Evolutionary conservation across 2,329 filamentous ascomycete species (phyloP).

Genomic region (Monosporascus sp.): DNA sequence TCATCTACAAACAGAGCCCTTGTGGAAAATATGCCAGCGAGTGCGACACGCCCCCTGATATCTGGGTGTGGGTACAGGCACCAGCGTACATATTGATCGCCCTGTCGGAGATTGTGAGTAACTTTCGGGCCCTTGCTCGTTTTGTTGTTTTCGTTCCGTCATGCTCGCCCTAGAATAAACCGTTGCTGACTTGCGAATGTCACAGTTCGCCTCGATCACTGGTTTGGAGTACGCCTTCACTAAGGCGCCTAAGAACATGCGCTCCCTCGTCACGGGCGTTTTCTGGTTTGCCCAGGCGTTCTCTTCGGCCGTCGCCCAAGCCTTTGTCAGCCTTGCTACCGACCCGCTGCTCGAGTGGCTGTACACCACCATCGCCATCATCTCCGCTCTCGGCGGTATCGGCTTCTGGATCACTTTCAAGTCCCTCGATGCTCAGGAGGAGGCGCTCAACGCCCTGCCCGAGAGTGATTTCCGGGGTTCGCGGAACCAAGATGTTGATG

Average conservation of each 20-base stretch:
- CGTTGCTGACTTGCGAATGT: no score
- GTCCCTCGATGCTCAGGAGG: slow-evolving; percentile 62
- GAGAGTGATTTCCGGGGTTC: not conserved
- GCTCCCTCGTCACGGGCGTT: slow-evolving; percentile 63
- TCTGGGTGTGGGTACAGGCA: slow-evolving; percentile 58
- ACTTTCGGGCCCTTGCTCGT: no score
- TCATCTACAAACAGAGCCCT: slow-evolving; percentile 57
- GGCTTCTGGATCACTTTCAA: slow-evolving; percentile 66
- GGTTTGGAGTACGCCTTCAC: slow-evolving; percentile 71
- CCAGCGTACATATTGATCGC: slow-evolving; percentile 44
- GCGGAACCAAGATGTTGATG: not conserved
- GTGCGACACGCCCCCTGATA: slow-evolving; percentile 18
- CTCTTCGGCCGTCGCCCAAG: slow-evolving; percentile 62
- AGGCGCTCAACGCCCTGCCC: slow-evolving; percentile 50
- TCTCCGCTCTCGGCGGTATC: slow-evolving; percentile 57
- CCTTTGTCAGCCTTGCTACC: slow-evolving; percentile 12
- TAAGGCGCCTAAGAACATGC: slow-evolving; percentile 73
- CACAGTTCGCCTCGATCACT: slow-evolving; percentile 39
- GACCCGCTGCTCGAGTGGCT: slow-evolving; percentile 33
- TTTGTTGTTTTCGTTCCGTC: no score
- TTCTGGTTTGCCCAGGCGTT: slow-evolving; percentile 28
- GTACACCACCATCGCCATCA: slow-evolving; percentile 57
- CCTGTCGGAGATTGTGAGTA: slow-evolving; percentile 37
- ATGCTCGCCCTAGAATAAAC: no score
- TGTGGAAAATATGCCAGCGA: slow-evolving; percentile 52